Base-by-base conservation (phyloP, 148 eudicot genomes). In the Diospyros lotus region DNA sequence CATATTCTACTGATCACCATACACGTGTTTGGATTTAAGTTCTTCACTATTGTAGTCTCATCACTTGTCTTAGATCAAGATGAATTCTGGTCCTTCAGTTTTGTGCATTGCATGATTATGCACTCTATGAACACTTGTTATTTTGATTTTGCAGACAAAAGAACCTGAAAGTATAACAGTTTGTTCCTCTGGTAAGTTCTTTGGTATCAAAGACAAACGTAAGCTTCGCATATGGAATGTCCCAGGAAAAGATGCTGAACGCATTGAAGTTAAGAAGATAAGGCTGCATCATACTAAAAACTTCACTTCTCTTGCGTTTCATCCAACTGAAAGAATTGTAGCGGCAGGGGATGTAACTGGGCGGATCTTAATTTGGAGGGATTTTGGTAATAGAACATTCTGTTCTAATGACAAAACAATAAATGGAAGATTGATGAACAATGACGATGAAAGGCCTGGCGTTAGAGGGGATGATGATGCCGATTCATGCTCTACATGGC, bases 261-360 rank as follows among this genome's bases (percentile, higher is more conserved):
- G 71, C 59, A 77, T 73, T 60, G 48, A 58, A 12, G n/a, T 72
- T 71, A 86, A 85, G 82, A 92, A 80, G 72, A 82, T 92, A 74
- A 94, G 81, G 54, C 83, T 94, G 79, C 91, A 85, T 74, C 98
- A 92, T 79, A 87, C 98, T 41, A 94, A 92, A 78, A 69, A 61
- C 4, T 63, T 92, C 39, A 79, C 96, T 7, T 58, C 88, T 48
- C 64, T 94, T 66, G 98, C 96, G 82, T 94, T 94, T 80, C 98
- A 94, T 83, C 98, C 98, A 38, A 87, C 81, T 28, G 87, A 89
- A 65, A 86, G 85, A 72, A 81, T 89, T 79, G 88, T 94, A 67
- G 93, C 97, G 50, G 97, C 98, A 51, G 97, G 98, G 15, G 98
- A 94, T 86, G 80, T 80, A 61, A 92, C 87, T 45, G 98, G 98